Evolutionary conservation across 306 rosid genomes (phyloP), one percentile per base, ranked within the genome.

Genomic region (Styphnolobium japonicum): DNA sequence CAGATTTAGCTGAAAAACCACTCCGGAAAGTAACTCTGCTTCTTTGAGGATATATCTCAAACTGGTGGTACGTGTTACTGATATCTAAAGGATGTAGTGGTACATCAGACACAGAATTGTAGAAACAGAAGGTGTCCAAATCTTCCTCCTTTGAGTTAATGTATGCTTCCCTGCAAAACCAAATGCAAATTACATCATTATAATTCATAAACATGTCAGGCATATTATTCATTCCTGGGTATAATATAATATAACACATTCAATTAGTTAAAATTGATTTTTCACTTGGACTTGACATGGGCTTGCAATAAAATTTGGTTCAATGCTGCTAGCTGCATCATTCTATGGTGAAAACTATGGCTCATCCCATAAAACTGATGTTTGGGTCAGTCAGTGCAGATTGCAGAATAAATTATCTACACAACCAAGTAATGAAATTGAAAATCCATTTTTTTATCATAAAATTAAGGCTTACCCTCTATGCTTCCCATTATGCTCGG

Each of bases 401-500:
- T n/a, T 76, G 65, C 16, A 77, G 25, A 55, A 70, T 61, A 61
- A 40, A 34, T 31, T 10, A 48, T 58, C 3, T 12, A 40, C 7
- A 42, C 3, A 46, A 36, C 34, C 11, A 78, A 67, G 25, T 43
- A 33, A 48, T 0, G 37, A 53, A 75, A 33, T 36, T 0, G 37
- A 53, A 75, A 67, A 14, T 56, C 0, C 4, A 68, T 2, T 12
- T 4, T 25, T 48, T 33, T 51, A 33, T 14, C 8, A 31, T 7
- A 46, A 48, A 75, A 43, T 37, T 60, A 67, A 75, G 60, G 65
- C 83, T 82, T 87, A 91, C 97, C 98, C 98, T 88, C 89, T 91
- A 22, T 85, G 68, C 55, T 81, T 83, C 37, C 87, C 95, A 6
- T 31, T 66, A 2, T 85, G 88, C 2, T n/a, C n/a, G n/a, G n/a